These are phyloP conservation scores for Leishmania aethiopica DNA, from an alignment of 208 protist species.

Conservation along the genomic window DNA sequence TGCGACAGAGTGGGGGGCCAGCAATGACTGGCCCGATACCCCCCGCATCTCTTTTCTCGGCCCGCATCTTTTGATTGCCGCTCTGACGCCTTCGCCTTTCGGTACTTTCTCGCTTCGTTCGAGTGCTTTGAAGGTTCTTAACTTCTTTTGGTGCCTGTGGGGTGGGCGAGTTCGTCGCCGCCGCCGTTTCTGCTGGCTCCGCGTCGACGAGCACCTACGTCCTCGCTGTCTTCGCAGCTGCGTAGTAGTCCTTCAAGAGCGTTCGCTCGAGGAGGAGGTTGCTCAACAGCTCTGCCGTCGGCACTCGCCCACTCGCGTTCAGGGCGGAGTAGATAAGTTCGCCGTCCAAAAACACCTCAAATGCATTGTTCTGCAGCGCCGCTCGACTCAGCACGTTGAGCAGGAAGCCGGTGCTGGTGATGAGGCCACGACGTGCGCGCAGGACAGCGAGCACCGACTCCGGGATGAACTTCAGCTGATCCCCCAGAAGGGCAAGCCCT, in stretches of 20 bases:
- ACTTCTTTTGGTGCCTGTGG: background rate
- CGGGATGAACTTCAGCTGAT: conserved; percentile 41
- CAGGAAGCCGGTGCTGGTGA: conserved; percentile 49
- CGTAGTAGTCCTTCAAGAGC: conserved; percentile 36
- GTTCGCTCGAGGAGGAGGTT: conserved; percentile 44
- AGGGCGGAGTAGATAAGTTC: conserved; percentile 53
- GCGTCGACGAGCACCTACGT: background rate
- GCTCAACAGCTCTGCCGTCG: conserved; percentile 36
- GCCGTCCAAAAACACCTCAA: conserved; percentile 72
- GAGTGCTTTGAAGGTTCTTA: background rate
- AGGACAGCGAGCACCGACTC: conserved; percentile 21
- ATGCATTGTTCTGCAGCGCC: conserved; percentile 51
- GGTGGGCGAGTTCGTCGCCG: background rate
- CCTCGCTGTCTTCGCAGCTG: background rate
- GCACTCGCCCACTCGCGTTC: conserved; percentile 32
- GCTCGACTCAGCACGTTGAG: conserved; percentile 48
- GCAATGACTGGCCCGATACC: background rate
- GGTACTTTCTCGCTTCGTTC: too few relatives aligned
- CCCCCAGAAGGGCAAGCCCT: conserved; percentile 27
- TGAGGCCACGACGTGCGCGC: conserved; percentile 29
- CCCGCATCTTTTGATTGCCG: background rate
- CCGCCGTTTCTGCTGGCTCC: background rate
- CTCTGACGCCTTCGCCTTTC: background rate
- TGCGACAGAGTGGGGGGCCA: too few relatives aligned
- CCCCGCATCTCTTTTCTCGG: background rate